Base-by-base conservation (phyloP, 352 stramenopile species). In the Globisporangium paddicum region DNA sequence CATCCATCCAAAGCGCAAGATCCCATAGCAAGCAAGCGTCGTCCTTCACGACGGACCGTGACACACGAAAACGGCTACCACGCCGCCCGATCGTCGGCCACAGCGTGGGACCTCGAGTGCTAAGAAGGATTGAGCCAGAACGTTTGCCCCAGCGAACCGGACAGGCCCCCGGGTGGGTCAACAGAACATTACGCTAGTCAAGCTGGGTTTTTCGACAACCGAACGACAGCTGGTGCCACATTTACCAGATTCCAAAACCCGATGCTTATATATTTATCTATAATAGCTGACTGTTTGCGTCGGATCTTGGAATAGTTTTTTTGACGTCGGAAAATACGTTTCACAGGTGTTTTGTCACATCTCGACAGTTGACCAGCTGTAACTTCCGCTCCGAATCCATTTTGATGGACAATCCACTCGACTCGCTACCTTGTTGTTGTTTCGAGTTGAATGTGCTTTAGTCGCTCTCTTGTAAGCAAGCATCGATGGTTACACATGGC, bases 71-170 rank as follows among this genome's bases (percentile, higher is more conserved):
- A 35, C 50, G 50, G 50, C 50, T 56, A 34, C 50, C 3, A 25
- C 49, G 37, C 37, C 37, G 52, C 21, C 52, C 52, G 1, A 58
- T 58, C 52, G 52, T 50, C 16, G 18, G 14, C 25, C 37, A 5
- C 3, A 5, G 3, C 25, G 38, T 58, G 16, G 52, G 52, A 48
- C 14, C 18, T 5, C 35, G n/a, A n/a, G 11, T 5, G 16, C 4
- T 3, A 19, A 10, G n/a, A n/a, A n/a, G n/a, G n/a, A 58, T 48
- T 58, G 52, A 58, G 52, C 52, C 52, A 58, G 52, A 46, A 37
- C 32, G 49, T 32, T 37, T 52, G 45, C 21, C n/a, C 34, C 26
- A 18, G 47, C 37, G 51, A 38, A 58, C 38, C 38, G 32, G 51
- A 58, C 35, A 34, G 35, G 51, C 47, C n/a, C n/a, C n/a, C n/a